Percentiles rank a stretch among this genome's conserved stretches.
phyloP scores from a whole-genome alignment of 2,329 filamentous ascomycete species.

The Salinomyces thailandicus region DNA sequence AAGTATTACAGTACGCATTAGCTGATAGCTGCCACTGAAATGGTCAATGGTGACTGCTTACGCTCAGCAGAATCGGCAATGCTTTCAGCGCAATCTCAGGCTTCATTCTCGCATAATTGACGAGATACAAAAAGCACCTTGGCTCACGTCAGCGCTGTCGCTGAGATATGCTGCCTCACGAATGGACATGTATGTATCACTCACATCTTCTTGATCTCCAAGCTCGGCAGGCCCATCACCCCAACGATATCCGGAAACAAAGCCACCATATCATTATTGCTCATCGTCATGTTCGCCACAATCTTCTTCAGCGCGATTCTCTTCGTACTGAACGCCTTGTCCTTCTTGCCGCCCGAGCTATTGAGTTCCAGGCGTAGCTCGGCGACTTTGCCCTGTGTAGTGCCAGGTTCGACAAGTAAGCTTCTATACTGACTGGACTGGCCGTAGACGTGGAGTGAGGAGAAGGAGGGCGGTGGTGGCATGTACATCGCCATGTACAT shows the following conservation, averaged over 20 bases:
- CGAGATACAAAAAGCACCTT: constrained; percentile 95
- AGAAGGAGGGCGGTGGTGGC: not conserved
- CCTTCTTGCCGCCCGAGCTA: constrained; percentile 68
- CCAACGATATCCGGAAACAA: constrained; percentile 89
- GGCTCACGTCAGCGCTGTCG: too few relatives aligned
- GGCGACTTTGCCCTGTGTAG: constrained; percentile 86
- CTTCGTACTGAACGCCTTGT: constrained; percentile 90
- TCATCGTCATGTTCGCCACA: constrained; percentile 99
- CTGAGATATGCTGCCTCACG: too few relatives aligned
- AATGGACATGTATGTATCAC: too few relatives aligned
- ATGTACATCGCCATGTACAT: not conserved
- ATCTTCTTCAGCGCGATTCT: constrained; percentile 99
- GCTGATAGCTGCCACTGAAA: not conserved
- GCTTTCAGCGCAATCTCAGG: constrained; percentile 91
- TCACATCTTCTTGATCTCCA: constrained; percentile 99
- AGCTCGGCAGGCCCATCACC: constrained; percentile 87
- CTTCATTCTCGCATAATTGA: constrained; percentile 92
- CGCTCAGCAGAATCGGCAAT: constrained; percentile 72
- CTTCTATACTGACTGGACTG: constrained; percentile 2
- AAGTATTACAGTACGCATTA: too few relatives aligned
- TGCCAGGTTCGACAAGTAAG: constrained; percentile 10
- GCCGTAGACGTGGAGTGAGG: not conserved
- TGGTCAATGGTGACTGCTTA: constrained; percentile 31
- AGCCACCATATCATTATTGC: constrained; percentile 99
- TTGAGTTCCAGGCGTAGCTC: constrained; percentile 84